phyloP scores from a whole-genome alignment of 306 rosid species.

The Sindora glabra region DNA sequence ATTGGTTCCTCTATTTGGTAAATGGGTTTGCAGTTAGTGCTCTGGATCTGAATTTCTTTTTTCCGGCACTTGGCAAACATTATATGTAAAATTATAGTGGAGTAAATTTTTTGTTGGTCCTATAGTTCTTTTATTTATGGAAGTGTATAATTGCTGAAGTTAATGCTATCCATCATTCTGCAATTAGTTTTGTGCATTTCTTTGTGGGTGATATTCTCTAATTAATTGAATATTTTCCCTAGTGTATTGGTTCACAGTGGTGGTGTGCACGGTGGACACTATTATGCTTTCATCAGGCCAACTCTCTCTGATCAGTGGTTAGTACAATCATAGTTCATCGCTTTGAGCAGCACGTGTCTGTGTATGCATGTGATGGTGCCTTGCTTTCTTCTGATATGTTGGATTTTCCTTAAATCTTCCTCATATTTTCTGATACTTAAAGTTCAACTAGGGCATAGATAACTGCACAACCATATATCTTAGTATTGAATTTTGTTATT shows the following conservation, averaged over 20 bases:
- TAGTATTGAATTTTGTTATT: background rate
- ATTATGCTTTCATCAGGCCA: slow-evolving; percentile 96
- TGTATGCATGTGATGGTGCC: background rate
- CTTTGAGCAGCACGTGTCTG: slow-evolving; percentile 3
- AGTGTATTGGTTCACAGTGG: slow-evolving; percentile 99
- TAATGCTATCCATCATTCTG: background rate
- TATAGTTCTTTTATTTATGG: background rate
- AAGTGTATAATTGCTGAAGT: background rate
- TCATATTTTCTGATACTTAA: slow-evolving; percentile 15
- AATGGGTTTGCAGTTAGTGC: too few species aligned
- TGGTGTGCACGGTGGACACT: slow-evolving; percentile 99
- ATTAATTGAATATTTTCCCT: slow-evolving; percentile 21
- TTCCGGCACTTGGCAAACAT: too few species aligned
- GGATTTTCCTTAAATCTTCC: background rate
- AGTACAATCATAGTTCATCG: background rate
- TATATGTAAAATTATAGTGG: too few species aligned
- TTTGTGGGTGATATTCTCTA: background rate
- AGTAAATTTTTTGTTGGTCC: too few species aligned
- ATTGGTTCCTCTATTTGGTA: too few species aligned
- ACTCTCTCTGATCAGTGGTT: slow-evolving; percentile 95
- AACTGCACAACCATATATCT: background rate
- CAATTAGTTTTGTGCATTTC: background rate
- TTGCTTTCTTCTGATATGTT: background rate
- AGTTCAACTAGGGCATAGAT: background rate
- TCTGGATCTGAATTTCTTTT: too few species aligned